phyloP scores from a whole-genome alignment of 78 protist species.

The Dictyostelium intermedium region DNA sequence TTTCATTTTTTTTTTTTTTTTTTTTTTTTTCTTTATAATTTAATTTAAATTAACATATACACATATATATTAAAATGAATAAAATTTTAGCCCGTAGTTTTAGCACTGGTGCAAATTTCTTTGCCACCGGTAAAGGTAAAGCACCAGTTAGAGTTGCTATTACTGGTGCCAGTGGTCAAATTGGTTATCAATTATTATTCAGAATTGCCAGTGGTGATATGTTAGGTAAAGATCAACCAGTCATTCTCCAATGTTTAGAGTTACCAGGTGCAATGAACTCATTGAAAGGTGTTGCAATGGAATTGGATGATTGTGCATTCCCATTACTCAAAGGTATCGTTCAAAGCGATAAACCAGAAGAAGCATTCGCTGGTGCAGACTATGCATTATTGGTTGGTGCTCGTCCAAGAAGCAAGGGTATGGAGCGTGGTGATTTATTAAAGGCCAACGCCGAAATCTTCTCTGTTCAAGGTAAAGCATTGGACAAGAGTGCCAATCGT shows the following conservation, averaged over 20 bases:
- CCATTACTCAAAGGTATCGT: conserved; percentile 80
- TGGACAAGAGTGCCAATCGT: conserved; percentile 48
- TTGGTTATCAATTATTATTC: conserved; percentile 75
- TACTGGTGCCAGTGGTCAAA: conserved; percentile 84
- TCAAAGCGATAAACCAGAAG: conserved; percentile 59
- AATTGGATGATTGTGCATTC: conserved; percentile 84
- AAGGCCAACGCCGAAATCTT: conserved; percentile 91
- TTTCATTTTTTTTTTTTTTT: background rate
- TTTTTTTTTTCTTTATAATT: background rate
- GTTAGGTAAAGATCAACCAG: conserved; percentile 86
- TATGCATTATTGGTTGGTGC: conserved; percentile 94
- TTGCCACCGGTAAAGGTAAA: conserved; percentile 53
- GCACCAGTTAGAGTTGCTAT: conserved; percentile 76
- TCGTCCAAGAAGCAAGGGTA: conserved; percentile 92
- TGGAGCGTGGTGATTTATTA: conserved; percentile 80
- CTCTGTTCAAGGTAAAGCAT: conserved; percentile 90
- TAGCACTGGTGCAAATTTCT: background rate
- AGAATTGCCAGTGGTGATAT: conserved; percentile 83
- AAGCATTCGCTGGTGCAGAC: conserved; percentile 83
- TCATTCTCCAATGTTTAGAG: conserved; percentile 82
- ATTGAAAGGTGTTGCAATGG: conserved; percentile 84
- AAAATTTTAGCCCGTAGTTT: background rate
- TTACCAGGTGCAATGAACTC: conserved; percentile 80
- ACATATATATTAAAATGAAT: background rate
- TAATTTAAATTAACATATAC: background rate